Evolutionary conservation across 108 stramenopile genomes (phyloP).

Genomic region (Parietichytrium sp.): DNA sequence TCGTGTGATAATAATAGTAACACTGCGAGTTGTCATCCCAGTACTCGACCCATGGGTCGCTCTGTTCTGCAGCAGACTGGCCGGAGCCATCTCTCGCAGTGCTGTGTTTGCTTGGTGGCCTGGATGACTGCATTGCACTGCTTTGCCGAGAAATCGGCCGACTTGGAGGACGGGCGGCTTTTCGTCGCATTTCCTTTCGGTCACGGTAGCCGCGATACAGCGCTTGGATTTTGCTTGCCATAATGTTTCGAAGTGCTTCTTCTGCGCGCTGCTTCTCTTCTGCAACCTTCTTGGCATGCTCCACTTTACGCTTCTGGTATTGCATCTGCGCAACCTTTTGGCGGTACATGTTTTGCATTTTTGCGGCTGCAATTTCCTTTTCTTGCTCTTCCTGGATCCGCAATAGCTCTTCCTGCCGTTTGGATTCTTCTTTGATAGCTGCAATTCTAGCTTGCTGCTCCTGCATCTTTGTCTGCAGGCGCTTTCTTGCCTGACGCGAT

Average conservation of each 20-base stretch:
- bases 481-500: background rate
- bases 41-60: conserved; percentile 48
- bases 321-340: background rate
- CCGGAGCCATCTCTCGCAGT: too few species aligned
- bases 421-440: background rate
- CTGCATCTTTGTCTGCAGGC: background rate
- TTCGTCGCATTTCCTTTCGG: background rate
- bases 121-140: too few species aligned
- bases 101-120: too few species aligned
- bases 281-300: background rate
- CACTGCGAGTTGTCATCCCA: conserved; percentile 54
- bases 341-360: background rate
- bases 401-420: background rate
- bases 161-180: too few species aligned
- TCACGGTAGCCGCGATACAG: background rate
- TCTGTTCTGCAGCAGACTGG: too few species aligned
- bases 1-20: conserved; percentile 55
- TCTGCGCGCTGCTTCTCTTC: background rate
- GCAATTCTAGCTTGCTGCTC: background rate
- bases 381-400: background rate
- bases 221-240: background rate
- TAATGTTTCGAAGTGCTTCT: background rate
- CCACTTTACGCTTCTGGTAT: background rate
- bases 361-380: background rate
- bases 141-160: too few species aligned